Conservation (phyloP, 2,329 filamentous ascomycete species). For the Uncinocarpus reesii region DNA sequence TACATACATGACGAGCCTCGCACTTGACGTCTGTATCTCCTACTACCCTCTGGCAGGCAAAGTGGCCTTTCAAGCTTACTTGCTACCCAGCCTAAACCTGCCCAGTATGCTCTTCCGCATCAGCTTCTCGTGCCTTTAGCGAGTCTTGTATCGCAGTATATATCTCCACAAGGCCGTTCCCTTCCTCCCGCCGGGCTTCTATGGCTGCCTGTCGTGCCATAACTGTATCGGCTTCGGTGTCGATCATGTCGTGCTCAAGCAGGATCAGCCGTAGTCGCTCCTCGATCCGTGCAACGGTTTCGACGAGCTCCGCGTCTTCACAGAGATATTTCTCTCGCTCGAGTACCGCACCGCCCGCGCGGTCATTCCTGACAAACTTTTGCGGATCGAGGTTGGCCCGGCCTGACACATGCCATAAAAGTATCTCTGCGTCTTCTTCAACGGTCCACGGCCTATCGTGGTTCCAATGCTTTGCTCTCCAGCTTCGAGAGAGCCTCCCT, state of each 20-base stretch:
- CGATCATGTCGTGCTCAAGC: constrained; percentile 9
- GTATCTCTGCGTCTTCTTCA: constrained; percentile 18
- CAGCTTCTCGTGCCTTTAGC: neutral
- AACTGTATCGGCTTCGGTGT: neutral
- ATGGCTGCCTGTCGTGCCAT: constrained; percentile 3
- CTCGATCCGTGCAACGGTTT: constrained; percentile 9
- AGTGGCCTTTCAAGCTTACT: neutral
- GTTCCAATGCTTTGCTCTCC: constrained; percentile 12
- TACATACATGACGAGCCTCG: too few relatives aligned
- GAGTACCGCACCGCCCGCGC: constrained; percentile 14
- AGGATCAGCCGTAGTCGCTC: constrained; percentile 3
- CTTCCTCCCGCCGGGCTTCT: constrained; percentile 7
- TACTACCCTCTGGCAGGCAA: too few relatives aligned
- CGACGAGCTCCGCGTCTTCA: constrained; percentile 13
- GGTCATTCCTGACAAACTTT: constrained; percentile 16
- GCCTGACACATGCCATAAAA: constrained; percentile 17
- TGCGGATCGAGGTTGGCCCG: constrained; percentile 14
- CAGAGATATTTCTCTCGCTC: constrained; percentile 15
- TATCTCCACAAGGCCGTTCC: constrained; percentile 4
- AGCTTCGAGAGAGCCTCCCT: constrained; percentile 11
- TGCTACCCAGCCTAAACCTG: too few relatives aligned
- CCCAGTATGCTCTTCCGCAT: neutral
- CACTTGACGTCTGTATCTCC: too few relatives aligned
- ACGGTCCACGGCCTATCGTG: constrained; percentile 14
- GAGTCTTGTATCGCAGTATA: constrained; percentile 6